Percentiles rank a stretch among this genome's conserved stretches.
phyloP scores from a whole-genome alignment of 1,284 basidiomycete genomes.

The Mycena citricolor region DNA sequence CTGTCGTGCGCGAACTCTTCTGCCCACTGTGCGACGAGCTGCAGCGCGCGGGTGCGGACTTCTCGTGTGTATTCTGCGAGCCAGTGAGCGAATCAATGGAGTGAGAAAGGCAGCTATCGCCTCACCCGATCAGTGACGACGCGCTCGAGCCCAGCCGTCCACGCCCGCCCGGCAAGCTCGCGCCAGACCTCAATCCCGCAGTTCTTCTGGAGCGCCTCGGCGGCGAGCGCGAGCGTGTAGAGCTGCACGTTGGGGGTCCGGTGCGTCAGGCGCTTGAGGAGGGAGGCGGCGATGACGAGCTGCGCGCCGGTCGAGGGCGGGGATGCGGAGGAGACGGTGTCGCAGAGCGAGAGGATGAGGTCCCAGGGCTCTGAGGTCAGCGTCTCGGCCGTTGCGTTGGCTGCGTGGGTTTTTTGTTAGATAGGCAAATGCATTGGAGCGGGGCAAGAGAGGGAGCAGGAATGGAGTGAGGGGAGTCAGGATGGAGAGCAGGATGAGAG shows the following conservation, averaged over 20 bases:
- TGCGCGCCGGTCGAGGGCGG: slow-evolving; percentile 75
- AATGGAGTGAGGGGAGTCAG: too few species aligned
- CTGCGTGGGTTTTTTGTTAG: slow-evolving; percentile 39
- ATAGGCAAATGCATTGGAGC: slow-evolving; percentile 1
- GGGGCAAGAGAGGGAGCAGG: background rate
- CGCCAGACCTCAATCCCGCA: slow-evolving; percentile 79
- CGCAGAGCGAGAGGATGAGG: slow-evolving; percentile 91
- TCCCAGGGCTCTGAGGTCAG: slow-evolving; percentile 96
- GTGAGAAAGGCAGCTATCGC: slow-evolving; percentile 7
- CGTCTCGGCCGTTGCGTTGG: slow-evolving; percentile 94
- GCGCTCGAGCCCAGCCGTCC: slow-evolving; percentile 86
- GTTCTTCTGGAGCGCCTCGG: slow-evolving; percentile 91
- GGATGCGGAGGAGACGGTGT: slow-evolving; percentile 91
- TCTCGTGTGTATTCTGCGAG: slow-evolving; percentile 80
- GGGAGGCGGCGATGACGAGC: slow-evolving; percentile 79
- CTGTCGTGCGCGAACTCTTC: slow-evolving; percentile 81
- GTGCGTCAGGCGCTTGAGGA: slow-evolving; percentile 91
- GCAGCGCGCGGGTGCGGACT: slow-evolving; percentile 77
- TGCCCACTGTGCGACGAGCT: slow-evolving; percentile 83
- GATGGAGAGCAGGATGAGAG: too few species aligned
- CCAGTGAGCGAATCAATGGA: slow-evolving; percentile 1
- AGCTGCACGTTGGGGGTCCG: slow-evolving; percentile 97
- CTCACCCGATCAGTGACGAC: slow-evolving; percentile 86
- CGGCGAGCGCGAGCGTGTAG: slow-evolving; percentile 86
- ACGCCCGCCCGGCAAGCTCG: slow-evolving; percentile 88